phyloP scores from a whole-genome alignment of 768 basidiomycete genomes.

The Lactifluus volemus region DNA sequence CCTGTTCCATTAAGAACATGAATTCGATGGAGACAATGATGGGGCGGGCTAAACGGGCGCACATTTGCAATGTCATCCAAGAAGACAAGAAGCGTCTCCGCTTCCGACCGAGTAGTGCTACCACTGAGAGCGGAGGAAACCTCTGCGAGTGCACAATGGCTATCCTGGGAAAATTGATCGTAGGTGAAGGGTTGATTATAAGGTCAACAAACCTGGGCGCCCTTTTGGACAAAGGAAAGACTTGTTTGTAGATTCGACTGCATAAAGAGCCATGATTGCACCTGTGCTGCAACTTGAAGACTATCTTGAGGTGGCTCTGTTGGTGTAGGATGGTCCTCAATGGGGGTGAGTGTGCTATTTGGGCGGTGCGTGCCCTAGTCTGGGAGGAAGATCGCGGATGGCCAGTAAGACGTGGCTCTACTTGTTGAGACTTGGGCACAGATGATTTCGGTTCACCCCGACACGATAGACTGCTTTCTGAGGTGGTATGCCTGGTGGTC shows the following conservation, averaged over 20 bases:
- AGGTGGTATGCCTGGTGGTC: background rate
- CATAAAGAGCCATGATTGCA: slow-evolving; percentile 56
- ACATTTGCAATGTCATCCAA: slow-evolving; percentile 8
- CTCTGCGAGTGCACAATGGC: background rate
- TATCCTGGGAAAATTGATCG: slow-evolving; percentile 7
- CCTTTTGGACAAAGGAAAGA: slow-evolving; percentile 33
- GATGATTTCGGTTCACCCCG: background rate
- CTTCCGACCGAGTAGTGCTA: background rate
- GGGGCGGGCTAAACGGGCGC: background rate
- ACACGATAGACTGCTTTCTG: background rate
- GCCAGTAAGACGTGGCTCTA: background rate
- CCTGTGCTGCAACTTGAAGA: slow-evolving; percentile 42
- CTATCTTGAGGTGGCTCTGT: slow-evolving; percentile 18
- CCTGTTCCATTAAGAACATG: background rate
- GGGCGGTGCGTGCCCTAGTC: background rate
- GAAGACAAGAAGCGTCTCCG: slow-evolving; percentile 2
- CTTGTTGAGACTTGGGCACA: background rate
- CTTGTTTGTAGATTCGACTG: slow-evolving; percentile 45
- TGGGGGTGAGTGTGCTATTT: background rate
- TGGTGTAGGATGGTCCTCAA: background rate
- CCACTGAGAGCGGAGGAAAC: background rate
- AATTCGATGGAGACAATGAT: background rate
- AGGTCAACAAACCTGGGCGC: slow-evolving; percentile 22
- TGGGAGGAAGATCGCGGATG: background rate
- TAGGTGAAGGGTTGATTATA: background rate